phyloP scores from a whole-genome alignment of 2,329 filamentous ascomycete species.

The Ophiostoma piceae region DNA sequence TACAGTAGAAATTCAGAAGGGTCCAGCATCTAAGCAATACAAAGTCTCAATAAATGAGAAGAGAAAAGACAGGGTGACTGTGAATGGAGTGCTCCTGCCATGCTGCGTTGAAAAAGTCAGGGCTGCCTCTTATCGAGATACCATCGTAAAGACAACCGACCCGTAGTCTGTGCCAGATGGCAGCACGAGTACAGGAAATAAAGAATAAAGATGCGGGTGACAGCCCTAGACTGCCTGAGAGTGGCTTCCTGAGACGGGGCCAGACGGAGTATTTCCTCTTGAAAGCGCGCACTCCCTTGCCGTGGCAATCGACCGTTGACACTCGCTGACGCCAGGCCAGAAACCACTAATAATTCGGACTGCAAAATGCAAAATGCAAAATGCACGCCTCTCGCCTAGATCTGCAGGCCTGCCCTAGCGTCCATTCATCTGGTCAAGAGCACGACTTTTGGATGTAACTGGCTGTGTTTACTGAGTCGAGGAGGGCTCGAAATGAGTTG shows the following conservation, averaged over 20 bases:
- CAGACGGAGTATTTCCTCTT: not conserved
- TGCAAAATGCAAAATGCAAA: not conserved
- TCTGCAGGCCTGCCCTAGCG: not conserved
- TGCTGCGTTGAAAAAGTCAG: not conserved
- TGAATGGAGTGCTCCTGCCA: not conserved
- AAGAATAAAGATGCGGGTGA: not conserved
- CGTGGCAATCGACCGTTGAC: not conserved
- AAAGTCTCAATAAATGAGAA: not conserved
- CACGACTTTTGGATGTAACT: not conserved
- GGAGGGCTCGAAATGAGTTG: not conserved
- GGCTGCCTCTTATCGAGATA: not conserved
- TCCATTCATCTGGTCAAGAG: not conserved
- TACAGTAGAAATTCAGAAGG: not conserved
- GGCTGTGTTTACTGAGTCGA: not conserved
- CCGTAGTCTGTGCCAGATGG: not conserved
- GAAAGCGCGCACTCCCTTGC: not conserved
- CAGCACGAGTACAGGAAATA: too few relatives aligned
- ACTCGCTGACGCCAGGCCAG: not conserved
- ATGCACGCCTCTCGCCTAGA: not conserved
- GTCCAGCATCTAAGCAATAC: too few relatives aligned
- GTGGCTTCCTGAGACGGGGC: not conserved
- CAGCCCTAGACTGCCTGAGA: not conserved
- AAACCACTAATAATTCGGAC: too few relatives aligned
- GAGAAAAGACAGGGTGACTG: not conserved
- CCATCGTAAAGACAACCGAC: not conserved